These are phyloP conservation scores for Tremellales sp. DNA, from an alignment of 1,284 basidiomycete genomes.

Conservation along the genomic window DNA sequence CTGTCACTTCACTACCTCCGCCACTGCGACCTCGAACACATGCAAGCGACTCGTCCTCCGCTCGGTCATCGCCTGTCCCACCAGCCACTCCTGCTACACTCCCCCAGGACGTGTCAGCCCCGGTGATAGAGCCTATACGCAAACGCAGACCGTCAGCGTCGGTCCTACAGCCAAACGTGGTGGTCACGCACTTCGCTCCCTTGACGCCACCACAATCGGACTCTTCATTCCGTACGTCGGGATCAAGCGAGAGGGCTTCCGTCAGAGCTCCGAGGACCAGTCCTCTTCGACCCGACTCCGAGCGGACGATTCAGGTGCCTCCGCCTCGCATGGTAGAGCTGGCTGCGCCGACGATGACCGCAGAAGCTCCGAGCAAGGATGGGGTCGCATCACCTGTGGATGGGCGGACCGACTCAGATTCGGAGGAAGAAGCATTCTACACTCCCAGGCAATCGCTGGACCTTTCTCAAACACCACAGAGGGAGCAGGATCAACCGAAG, in stretches of 20 bases:
- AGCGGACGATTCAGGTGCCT: no score
- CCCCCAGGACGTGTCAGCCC: not conserved
- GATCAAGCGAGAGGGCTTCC: no score
- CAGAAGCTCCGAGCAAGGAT: no score
- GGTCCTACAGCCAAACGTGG: slow-evolving; percentile 5
- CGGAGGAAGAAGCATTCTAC: slow-evolving; percentile 22
- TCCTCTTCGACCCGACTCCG: no score
- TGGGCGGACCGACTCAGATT: slow-evolving; percentile 11
- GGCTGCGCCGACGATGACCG: no score
- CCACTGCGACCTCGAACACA: slow-evolving; percentile 6
- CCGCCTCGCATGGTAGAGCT: no score
- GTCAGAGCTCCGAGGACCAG: no score
- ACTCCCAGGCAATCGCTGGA: slow-evolving; percentile 20
- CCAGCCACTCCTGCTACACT: slow-evolving; percentile 9
- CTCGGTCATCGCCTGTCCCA: slow-evolving; percentile 17
- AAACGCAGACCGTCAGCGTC: slow-evolving; percentile 2
- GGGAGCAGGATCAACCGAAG: not conserved
- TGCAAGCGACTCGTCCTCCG: slow-evolving; percentile 21
- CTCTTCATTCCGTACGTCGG: not conserved
- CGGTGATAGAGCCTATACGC: not conserved
- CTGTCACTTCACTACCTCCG: slow-evolving; percentile 5
- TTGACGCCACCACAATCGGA: slow-evolving; percentile 10
- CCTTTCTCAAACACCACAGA: not conserved
- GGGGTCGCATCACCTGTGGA: no score
- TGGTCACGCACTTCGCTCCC: not conserved